Evolutionary conservation across 163 green algal species (phyloP), one percentile per base, ranked within the genome.

Genomic region (Picocystis sp.): DNA sequence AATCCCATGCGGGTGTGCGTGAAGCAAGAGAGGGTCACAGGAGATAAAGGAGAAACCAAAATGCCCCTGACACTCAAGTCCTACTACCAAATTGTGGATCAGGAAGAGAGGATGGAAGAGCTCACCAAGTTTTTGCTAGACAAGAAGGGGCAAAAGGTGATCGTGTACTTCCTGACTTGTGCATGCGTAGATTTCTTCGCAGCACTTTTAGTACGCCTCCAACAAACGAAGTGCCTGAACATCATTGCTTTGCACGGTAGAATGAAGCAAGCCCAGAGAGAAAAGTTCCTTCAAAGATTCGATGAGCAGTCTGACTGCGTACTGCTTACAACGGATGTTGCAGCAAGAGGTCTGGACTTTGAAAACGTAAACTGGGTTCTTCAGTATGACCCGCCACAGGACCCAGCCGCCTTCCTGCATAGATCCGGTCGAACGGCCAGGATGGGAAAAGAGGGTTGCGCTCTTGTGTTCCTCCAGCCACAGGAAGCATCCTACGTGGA

Each of bases 121-220:
- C 64, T 77, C 0, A 35, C 79, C 12, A 51, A 58, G 1, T 87
- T 84, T 55, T 55, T 86, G 38, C 63, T 66, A 60, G 53, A 56
- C 29, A 59, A 78, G 35, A 13, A 14, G 0, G 33, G 41, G 8
- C 43, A 80, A 29, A 97, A 97, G 69, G 47, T 85, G 5, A 95
- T 98, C 45, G 79, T 95, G 2, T 98, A 96, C 65, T 84, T 90
- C 50, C 63, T 97, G 9, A 97, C 89, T 0, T 98, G 89, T 45
- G 87, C 87, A 11, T 84, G 60, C 43, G 89, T 97, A 22, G 85
- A 97, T 51, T 84, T 77, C 53, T 74, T 15, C 19, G 3, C 58
- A 24, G 38, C 42, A 17, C 53, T 61, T 13, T 49, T 76, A 33
- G 50, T 47, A 2, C 52, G 46, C 2, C 55, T 75, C 22, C 45